Evolutionary conservation across 2,329 filamentous ascomycete genomes (phyloP).

Genomic region (Xylariaceae sp.): DNA sequence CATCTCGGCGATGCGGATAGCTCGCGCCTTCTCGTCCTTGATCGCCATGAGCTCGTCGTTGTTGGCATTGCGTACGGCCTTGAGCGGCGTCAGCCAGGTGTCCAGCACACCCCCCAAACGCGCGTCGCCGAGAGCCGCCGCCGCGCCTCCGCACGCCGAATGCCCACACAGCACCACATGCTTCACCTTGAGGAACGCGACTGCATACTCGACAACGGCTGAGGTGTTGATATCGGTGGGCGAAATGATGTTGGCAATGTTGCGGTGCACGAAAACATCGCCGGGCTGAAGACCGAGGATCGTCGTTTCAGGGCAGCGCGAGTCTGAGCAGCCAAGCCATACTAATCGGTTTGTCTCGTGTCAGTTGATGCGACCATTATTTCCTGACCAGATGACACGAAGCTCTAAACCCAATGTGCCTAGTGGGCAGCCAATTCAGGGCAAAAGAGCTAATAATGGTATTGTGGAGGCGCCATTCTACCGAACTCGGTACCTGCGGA

Average conservation of each 20-base stretch:
- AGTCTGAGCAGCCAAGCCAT: constrained; percentile 89
- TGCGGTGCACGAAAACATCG: constrained; percentile 88
- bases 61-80: constrained; percentile 52
- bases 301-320: constrained; percentile 82
- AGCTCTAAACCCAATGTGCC: neutral
- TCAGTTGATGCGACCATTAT: constrained; percentile 7
- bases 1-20: constrained; percentile 72
- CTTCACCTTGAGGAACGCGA: constrained; percentile 72
- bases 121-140: constrained; percentile 57
- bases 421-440: neutral
- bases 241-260: constrained; percentile 85
- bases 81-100: constrained; percentile 60
- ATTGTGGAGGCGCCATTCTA: neutral
- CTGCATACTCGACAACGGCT: constrained; percentile 80
- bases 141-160: constrained; percentile 70
- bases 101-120: constrained; percentile 61
- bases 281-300: constrained; percentile 79
- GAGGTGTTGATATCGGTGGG: constrained; percentile 76
- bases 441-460: neutral
- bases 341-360: constrained; percentile 49
- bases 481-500: neutral
- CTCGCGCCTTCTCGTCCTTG: constrained; percentile 59
- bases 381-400: neutral
- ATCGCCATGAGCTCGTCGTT: constrained; percentile 61
- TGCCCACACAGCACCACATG: constrained; percentile 75